Base-by-base conservation (phyloP, 257 asterid species). In the Eustoma russellianum region DNA sequence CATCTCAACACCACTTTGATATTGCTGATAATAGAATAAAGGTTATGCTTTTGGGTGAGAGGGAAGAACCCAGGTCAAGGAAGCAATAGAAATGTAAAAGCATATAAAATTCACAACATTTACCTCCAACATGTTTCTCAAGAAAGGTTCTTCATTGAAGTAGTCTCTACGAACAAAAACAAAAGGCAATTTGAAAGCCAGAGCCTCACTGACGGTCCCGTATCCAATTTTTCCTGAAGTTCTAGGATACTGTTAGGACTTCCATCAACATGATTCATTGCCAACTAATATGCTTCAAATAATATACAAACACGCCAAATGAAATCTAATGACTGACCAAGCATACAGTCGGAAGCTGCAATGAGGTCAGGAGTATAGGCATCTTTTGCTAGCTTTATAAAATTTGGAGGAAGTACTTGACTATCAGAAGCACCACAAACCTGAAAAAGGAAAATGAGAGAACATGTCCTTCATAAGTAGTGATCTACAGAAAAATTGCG, bases 301-400 rank as follows among this genome's bases (percentile, higher is more conserved):
- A 45, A 16, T 12, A 57, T 12, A 40, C 17, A 17, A 5, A 15
- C 18, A 41, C 7, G n/a, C 7, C 15, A 62, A 52, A 52, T n/a
- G 24, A 55, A 30, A 17, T 17, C 11, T 17, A 24, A 24, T 17
- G 50, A 76, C 88, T 67, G 51, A 92, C 99, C 99, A 62, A 92
- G 95, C 99, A 92, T 92, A 80, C 99, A 92, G 61, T 92, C 99
- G 33, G 99, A 92, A 59, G 97, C 97, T 41, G 95, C 99, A 69
- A 92, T 92, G 44, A 83, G 48, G 61, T 92, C 97, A 38, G 99
- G 99, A 49, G 99, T 92, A 67, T 92, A 92, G 1, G 80, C 74
- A 78, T 92, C 95, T 79, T 79, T 88, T 54, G 90, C 78, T 41
- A 92, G 91, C 84, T 81, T 85, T 53, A 81, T 55, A 46, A 92